Evolutionary conservation across 257 asterid species (phyloP), one percentile per base, ranked within the genome.

Genomic region (Pogostemon cablin): DNA sequence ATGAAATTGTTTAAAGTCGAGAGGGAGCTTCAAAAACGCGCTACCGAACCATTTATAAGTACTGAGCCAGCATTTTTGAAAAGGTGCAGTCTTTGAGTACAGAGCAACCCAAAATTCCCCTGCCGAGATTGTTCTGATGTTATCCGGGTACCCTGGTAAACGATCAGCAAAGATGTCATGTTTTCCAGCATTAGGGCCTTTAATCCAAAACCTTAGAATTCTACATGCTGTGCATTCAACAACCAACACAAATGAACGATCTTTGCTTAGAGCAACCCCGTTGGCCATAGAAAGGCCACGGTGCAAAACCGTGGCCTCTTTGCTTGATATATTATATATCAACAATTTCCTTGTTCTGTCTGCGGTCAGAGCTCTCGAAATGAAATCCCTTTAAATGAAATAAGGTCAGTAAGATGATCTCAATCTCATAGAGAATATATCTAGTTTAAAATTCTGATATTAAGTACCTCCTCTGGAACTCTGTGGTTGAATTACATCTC

Each of bases 41-140:
- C 65, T 77, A 7, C 95, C 95, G 0, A 84, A 47, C 85, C 80
- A 83, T 0, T 82, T 70, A 50, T 82, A 63, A 3, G 86, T 74
- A 39, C 68, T 62, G 4, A 69, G 67, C 75, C 76, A 65, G n/a
- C n/a, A n/a, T 64, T 77, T 78, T 11, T 86, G 42, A 4, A 85
- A n/a, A 6, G 58, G 7, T 15, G 82, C 86, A 0, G 68, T 42
- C 75, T 87, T 89, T 0, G 86, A 74, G 64, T 89, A 90, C 77
- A 89, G 75, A 7, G 84, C 95, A 0, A 90, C 91, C 96, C 96
- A 88, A 49, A 83, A 90, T 2, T 86, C 87, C 6, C 95, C 92
- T n/a, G 75, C 82, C 0, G 81, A 57, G 56, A 84, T 88, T 69
- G 85, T 77, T 69, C 90, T 84, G 5, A 90, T 77, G 75, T 90